Conservation (phyloP, 2,329 filamentous ascomycete genomes). For the Trichoderma endophyticum region DNA sequence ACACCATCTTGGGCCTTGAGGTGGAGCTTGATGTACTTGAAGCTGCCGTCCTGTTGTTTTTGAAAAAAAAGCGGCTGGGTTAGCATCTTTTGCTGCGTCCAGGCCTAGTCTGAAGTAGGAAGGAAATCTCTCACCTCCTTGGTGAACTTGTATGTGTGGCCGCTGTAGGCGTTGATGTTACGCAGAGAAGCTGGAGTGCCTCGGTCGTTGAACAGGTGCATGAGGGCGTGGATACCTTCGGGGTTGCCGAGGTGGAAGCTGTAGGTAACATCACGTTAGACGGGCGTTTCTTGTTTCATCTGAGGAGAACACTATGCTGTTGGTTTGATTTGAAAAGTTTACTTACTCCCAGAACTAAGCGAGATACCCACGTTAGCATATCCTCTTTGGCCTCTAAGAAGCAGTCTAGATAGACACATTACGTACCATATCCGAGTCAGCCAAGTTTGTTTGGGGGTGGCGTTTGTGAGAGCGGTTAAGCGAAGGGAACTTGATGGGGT, state of each 20-base stretch:
- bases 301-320: not conserved
- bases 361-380: not conserved
- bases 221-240: slow-evolving; percentile 49
- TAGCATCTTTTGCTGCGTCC: not conserved
- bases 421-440: slow-evolving; percentile 40
- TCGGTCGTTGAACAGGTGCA: slow-evolving; percentile 50
- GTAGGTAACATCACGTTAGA: slow-evolving; percentile 20
- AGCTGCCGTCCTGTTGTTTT: slow-evolving; percentile 39
- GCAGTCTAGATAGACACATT: not conserved
- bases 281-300: not conserved
- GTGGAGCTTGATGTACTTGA: slow-evolving; percentile 49
- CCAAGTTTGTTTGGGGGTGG: slow-evolving; percentile 41
- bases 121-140: slow-evolving; percentile 25
- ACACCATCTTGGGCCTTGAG: slow-evolving; percentile 47
- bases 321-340: slow-evolving; percentile 16
- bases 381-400: not conserved
- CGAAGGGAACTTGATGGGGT: slow-evolving; percentile 47
- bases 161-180: slow-evolving; percentile 45
- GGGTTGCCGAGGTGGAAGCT: slow-evolving; percentile 38
- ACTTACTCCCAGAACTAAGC: slow-evolving; percentile 9
- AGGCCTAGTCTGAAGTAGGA: not conserved
- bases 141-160: slow-evolving; percentile 48
- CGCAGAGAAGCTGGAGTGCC: slow-evolving; percentile 46
- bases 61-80: not conserved
- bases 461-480: slow-evolving; percentile 45